phyloP scores from a whole-genome alignment of 2,329 filamentous ascomycete genomes.

The Leptosphaerulina australis region DNA sequence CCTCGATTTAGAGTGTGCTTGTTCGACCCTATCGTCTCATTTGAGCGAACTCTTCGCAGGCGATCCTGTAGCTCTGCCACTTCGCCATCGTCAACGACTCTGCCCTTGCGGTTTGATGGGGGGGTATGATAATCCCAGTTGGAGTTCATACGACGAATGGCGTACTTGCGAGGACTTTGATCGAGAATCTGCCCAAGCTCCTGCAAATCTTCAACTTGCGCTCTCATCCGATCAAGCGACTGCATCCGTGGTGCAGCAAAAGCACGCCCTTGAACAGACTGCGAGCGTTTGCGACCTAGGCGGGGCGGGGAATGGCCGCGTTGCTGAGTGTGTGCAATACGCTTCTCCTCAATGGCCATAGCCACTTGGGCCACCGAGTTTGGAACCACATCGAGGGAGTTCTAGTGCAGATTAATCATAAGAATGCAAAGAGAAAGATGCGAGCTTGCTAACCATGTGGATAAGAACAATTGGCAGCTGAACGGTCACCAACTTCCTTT shows the following conservation, averaged over 20 bases:
- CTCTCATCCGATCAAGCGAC: conserved; percentile 55
- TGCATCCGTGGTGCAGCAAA: conserved; percentile 60
- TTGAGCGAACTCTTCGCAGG: conserved; percentile 41
- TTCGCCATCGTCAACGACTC: conserved; percentile 39
- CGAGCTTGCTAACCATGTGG: conserved; percentile 53
- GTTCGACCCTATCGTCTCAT: conserved; percentile 38
- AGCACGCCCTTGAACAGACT: conserved; percentile 56
- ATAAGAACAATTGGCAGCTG: conserved; percentile 63
- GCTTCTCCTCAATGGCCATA: conserved; percentile 61
- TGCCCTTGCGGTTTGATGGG: conserved; percentile 43
- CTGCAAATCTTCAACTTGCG: conserved; percentile 51
- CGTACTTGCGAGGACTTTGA: conserved; percentile 53
- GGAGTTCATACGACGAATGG: conserved; percentile 31
- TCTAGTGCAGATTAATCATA: conserved; percentile 40
- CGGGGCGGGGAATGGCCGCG: conserved; percentile 34
- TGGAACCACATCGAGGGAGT: conserved; percentile 62
- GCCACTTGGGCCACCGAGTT: conserved; percentile 62
- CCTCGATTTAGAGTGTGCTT: conserved; percentile 24
- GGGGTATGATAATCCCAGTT: conserved; percentile 44
- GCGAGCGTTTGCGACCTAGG: conserved; percentile 46
- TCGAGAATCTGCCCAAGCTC: conserved; percentile 52
- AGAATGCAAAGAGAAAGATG: not conserved
- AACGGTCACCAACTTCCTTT: conserved; percentile 57
- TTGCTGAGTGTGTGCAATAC: conserved; percentile 33
- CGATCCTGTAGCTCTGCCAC: conserved; percentile 38